Evolutionary conservation across 495 filamentous ascomycete genomes (phyloP).

Genomic region (Tuber umbilicatum): DNA sequence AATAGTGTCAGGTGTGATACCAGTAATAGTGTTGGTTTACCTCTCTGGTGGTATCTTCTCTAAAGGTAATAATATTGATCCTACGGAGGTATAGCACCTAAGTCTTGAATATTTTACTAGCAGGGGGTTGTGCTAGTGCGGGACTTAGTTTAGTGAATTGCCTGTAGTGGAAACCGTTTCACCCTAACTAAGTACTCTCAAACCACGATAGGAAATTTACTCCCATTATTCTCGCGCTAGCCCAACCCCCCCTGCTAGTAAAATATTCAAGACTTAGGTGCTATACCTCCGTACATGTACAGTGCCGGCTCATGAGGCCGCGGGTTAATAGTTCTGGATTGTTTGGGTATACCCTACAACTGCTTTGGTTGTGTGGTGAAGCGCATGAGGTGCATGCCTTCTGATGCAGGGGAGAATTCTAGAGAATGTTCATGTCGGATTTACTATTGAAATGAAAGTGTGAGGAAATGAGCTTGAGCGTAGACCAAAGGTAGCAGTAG

Average conservation of each 20-base stretch:
- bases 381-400: slow-evolving; percentile 69
- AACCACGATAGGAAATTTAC: no score
- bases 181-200: no score
- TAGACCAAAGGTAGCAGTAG: not conserved
- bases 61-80: slow-evolving; percentile 73
- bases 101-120: no score
- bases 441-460: not conserved
- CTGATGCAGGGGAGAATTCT: slow-evolving; percentile 56
- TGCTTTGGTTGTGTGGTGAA: slow-evolving; percentile 62
- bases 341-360: slow-evolving; percentile 70
- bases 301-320: slow-evolving; percentile 41
- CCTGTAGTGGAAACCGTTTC: no score
- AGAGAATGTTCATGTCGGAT: slow-evolving; percentile 42
- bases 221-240: no score
- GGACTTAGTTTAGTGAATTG: no score
- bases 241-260: no score
- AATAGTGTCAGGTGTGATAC: slow-evolving; percentile 5
- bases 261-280: no score
- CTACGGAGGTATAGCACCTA: no score
- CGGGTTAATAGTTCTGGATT: slow-evolving; percentile 50
- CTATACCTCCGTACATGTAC: no score
- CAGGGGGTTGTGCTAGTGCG: no score
- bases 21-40: slow-evolving; percentile 61
- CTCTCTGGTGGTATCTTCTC: slow-evolving; percentile 57
- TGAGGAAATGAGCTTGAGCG: not conserved